Evolutionary conservation across 164 flowering plant genomes (phyloP).

Genomic region (Umbilicus rupestris): DNA sequence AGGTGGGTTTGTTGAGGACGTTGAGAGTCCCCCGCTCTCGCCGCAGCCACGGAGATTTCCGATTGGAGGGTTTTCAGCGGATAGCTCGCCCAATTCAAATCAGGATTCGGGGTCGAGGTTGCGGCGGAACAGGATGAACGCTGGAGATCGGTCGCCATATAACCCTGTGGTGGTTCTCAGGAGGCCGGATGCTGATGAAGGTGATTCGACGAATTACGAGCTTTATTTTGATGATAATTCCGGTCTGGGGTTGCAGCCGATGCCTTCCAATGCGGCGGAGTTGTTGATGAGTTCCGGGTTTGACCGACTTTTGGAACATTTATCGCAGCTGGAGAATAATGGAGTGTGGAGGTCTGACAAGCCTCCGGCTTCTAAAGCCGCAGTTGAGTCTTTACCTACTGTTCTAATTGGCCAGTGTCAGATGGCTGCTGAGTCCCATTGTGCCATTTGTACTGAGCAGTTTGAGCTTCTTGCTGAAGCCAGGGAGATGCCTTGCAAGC

Average conservation of each 20-base stretch:
- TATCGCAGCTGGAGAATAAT: slow-evolving; percentile 3
- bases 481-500: slow-evolving; percentile 11
- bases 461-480: slow-evolving; percentile 5
- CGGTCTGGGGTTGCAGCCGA: slow-evolving; percentile 61
- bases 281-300: slow-evolving; percentile 9
- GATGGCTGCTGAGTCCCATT: slow-evolving; percentile 3
- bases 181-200: slow-evolving; percentile 18
- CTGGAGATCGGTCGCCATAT: slow-evolving; percentile 30
- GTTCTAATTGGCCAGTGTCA: slow-evolving; percentile 3
- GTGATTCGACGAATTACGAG: slow-evolving; percentile 36
- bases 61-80: slow-evolving; percentile 35
- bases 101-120: background rate
- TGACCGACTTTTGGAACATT: slow-evolving; percentile 5
- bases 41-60: slow-evolving; percentile 16
- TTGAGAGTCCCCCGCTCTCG: background rate
- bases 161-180: slow-evolving; percentile 77
- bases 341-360: slow-evolving; percentile 6
- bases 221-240: slow-evolving; percentile 69
- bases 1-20: slow-evolving; percentile 10
- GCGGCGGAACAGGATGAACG: slow-evolving; percentile 13
- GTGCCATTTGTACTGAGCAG: slow-evolving; percentile 1
- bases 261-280: slow-evolving; percentile 33
- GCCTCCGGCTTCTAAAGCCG: slow-evolving; percentile 7
- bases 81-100: slow-evolving; percentile 16
- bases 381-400: slow-evolving; percentile 1